A percentile compares a stretch with the other conserved stretches of the same genome.
These are phyloP conservation scores for Acanthamoeba lenticulata DNA, from an alignment of 208 protist species.

Conservation along the genomic window DNA sequence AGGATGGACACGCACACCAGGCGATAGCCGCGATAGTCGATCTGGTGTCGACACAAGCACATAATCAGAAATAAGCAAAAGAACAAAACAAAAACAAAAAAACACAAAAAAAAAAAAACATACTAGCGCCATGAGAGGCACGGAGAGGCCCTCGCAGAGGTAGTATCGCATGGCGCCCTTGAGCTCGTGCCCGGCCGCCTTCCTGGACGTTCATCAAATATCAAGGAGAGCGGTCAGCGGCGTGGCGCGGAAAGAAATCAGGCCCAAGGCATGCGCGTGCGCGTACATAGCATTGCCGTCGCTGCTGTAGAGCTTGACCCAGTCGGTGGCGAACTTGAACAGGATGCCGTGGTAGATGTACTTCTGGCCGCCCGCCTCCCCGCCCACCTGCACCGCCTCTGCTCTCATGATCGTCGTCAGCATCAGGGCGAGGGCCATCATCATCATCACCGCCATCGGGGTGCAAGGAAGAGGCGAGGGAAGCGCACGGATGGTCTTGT, in stretches of 20 bases:
- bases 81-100: not conserved
- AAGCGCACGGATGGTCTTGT: not conserved
- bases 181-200: constrained; percentile 37
- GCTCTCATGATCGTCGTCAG: not conserved
- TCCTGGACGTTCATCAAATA: not conserved
- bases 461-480: too few species aligned
- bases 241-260: not conserved
- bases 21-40: constrained; percentile 48
- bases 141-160: constrained; percentile 1
- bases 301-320: not conserved
- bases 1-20: constrained; percentile 12
- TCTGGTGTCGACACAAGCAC: not conserved
- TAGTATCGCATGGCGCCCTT: constrained; percentile 28
- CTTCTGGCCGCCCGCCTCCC: constrained; percentile 62
- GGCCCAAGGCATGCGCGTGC: too few species aligned
- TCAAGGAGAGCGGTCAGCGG: not conserved
- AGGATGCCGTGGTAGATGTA: constrained; percentile 66
- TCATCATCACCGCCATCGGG: not conserved
- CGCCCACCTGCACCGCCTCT: not conserved
- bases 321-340: constrained; percentile 65
- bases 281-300: constrained; percentile 40
- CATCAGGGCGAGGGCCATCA: not conserved
- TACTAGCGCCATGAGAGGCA: constrained; percentile 16
- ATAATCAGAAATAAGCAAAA: not conserved
- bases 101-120: too few species aligned